Evolutionary conservation across 495 filamentous ascomycete species (phyloP).

Genomic region (Podospora pseudoanserina): DNA sequence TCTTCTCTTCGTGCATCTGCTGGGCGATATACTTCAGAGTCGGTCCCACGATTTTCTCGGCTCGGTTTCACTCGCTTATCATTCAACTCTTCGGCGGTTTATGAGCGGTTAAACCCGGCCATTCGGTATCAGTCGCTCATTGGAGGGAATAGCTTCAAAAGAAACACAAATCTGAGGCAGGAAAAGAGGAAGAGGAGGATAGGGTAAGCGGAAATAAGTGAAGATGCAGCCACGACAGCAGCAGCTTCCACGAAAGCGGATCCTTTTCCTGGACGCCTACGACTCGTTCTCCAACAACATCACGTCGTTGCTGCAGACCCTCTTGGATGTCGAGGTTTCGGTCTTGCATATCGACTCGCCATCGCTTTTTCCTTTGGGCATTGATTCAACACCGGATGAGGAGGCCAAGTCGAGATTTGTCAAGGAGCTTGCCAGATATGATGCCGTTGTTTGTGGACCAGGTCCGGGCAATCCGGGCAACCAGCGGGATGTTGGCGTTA

Average conservation of each 20-base stretch:
- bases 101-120: neutral
- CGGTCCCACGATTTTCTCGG: too few species aligned
- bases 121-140: neutral
- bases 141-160: neutral
- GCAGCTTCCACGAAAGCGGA: conserved; percentile 28
- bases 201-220: neutral
- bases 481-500: conserved; percentile 69
- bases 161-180: neutral
- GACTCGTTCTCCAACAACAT: conserved; percentile 97
- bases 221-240: conserved; percentile 6
- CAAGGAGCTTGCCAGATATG: conserved; percentile 55
- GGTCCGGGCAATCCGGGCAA: conserved; percentile 66
- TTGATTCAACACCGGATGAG: conserved; percentile 1
- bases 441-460: conserved; percentile 76
- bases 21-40: neutral
- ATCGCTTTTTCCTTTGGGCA: conserved; percentile 22
- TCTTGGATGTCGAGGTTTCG: conserved; percentile 61
- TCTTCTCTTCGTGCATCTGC: neutral
- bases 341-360: conserved; percentile 68
- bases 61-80: neutral
- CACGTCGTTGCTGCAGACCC: conserved; percentile 66
- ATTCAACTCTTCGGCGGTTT: neutral
- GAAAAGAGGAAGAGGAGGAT: neutral
- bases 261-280: conserved; percentile 90
- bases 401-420: conserved; percentile 30